Conservation (phyloP, 2,329 filamentous ascomycete species). For the Pseudopithomyces chartarum region DNA sequence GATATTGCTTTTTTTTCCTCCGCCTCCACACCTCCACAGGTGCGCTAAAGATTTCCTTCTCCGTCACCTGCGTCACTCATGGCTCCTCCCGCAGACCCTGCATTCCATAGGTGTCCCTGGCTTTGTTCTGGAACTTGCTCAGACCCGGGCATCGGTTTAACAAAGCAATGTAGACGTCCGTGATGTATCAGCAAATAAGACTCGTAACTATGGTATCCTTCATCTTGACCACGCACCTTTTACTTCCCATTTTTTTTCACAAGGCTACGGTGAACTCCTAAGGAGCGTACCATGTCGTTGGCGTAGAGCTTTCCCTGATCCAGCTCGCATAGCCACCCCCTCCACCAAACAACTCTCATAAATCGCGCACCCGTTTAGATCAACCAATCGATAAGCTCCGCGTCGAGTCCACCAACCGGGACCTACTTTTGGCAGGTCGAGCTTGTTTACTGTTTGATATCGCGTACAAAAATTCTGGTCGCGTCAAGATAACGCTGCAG, state of each 20-base stretch:
- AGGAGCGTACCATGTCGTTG: neutral
- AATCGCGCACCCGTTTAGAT: slow-evolving; percentile 16
- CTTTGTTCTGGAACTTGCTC: neutral
- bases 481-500: slow-evolving; percentile 16
- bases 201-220: too few species aligned
- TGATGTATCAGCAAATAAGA: too few species aligned
- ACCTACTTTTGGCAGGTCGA: slow-evolving; percentile 4
- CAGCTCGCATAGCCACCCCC: slow-evolving; percentile 13
- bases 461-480: slow-evolving; percentile 15
- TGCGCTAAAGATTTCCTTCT: neutral
- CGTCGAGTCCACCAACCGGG: slow-evolving; percentile 24
- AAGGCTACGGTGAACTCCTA: too few species aligned
- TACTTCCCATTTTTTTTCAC: too few species aligned
- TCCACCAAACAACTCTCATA: slow-evolving; percentile 8
- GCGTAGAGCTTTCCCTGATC: slow-evolving; percentile 6
- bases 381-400: slow-evolving; percentile 24
- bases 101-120: neutral
- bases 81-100: neutral
- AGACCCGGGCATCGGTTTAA: neutral
- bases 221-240: too few species aligned
- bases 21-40: too few species aligned
- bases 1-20: neutral
- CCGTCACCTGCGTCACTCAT: neutral
- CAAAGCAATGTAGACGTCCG: too few species aligned
- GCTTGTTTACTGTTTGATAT: slow-evolving; percentile 28